Evolutionary conservation across 75 land plant genomes (phyloP).

Genomic region (Adiantum capillusveneris): DNA sequence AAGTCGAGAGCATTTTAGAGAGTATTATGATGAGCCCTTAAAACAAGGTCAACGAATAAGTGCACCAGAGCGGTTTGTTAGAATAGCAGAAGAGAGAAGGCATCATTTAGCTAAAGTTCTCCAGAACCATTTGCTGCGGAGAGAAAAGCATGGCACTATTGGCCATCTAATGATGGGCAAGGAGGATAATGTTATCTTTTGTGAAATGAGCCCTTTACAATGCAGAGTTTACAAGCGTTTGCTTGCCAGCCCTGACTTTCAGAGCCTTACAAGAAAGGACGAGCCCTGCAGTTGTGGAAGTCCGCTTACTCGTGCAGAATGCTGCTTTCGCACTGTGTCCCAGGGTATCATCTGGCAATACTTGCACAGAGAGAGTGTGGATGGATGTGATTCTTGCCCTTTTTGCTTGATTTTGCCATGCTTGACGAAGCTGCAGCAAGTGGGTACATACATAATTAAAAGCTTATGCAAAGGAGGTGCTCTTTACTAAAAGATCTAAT

Average conservation of each 20-base stretch:
- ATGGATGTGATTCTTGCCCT: constrained; percentile 95
- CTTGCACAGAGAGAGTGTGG: constrained; percentile 65
- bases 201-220: constrained; percentile 91
- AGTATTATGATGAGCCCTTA: constrained; percentile 83
- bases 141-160: constrained; percentile 94
- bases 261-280: constrained; percentile 74
- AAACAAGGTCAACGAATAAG: constrained; percentile 92
- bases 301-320: constrained; percentile 69
- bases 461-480: too few species aligned
- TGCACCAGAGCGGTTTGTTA: constrained; percentile 76
- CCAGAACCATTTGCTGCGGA: constrained; percentile 52
- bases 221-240: constrained; percentile 73
- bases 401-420: constrained; percentile 89
- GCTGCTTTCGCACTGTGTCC: constrained; percentile 71
- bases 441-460: too few species aligned
- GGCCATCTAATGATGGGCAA: constrained; percentile 97
- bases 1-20: constrained; percentile 78
- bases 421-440: constrained; percentile 96
- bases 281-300: constrained; percentile 90
- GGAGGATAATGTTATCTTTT: constrained; percentile 94
- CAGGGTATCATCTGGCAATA: constrained; percentile 89
- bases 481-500: too few species aligned
- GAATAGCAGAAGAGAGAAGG: constrained; percentile 65
- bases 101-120: constrained; percentile 58
- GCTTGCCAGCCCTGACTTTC: constrained; percentile 77